A percentile compares a stretch with the other conserved stretches of the same genome.
Evolutionary conservation across 2,329 filamentous ascomycete species (phyloP).

Genomic region (Aspergillus ibericus): DNA sequence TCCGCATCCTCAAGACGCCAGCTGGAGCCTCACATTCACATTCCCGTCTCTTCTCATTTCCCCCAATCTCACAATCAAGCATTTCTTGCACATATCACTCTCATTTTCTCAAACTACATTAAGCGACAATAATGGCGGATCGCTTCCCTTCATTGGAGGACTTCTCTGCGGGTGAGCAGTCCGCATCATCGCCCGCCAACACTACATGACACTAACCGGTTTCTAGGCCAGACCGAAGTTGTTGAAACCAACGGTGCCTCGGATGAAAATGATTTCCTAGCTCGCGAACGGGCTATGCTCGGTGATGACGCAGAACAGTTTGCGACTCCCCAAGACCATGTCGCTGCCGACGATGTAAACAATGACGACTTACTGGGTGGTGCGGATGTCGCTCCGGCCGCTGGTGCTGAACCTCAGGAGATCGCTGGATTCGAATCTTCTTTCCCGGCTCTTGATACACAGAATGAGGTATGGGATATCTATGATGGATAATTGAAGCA

Average conservation of each 20-base stretch:
- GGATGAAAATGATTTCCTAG: constrained; percentile 82
- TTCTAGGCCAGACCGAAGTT: constrained; percentile 37
- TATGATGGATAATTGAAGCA: not conserved
- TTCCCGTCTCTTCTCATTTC: constrained; percentile 12
- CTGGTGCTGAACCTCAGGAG: constrained; percentile 30
- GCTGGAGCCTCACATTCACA: constrained; percentile 19
- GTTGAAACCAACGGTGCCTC: constrained; percentile 33
- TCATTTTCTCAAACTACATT: not conserved
- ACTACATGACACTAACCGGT: constrained; percentile 28
- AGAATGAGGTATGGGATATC: constrained; percentile 63
- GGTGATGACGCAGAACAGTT: constrained; percentile 95
- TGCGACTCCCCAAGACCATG: constrained; percentile 67
- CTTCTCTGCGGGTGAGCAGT: constrained; percentile 61
- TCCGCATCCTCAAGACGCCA: constrained; percentile 20
- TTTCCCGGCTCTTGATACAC: constrained; percentile 78
- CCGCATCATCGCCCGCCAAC: constrained; percentile 19
- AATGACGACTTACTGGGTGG: constrained; percentile 69
- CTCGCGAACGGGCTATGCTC: constrained; percentile 83
- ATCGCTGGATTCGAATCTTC: constrained; percentile 76
- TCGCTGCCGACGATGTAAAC: constrained; percentile 61
- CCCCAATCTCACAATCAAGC: constrained; percentile 10
- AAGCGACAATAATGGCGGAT: constrained; percentile 62
- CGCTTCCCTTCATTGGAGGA: constrained; percentile 78
- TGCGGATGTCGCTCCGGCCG: constrained; percentile 40
- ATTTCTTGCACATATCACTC: not conserved